Conservation (phyloP, 108 stramenopile species). For the Epithemia pelagica region DNA sequence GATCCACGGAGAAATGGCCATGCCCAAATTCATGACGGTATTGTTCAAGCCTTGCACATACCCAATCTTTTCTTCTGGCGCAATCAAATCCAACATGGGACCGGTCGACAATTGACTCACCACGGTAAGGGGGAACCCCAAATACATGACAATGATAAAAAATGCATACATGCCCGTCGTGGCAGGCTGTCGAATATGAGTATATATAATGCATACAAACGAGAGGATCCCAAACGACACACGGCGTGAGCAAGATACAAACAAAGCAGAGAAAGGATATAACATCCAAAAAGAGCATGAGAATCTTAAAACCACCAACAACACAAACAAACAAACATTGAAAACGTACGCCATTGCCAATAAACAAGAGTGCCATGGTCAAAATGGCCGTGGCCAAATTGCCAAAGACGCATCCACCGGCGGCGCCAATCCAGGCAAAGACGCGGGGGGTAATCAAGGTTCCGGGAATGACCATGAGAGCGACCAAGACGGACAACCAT, state of each 20-base stretch:
- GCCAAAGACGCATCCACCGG: slow-evolving; percentile 44
- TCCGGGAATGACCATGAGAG: slow-evolving; percentile 37
- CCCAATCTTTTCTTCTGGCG: slow-evolving; percentile 38
- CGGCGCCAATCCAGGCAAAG: slow-evolving; percentile 32
- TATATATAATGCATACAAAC: not conserved
- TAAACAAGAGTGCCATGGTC: slow-evolving; percentile 26
- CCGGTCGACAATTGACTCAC: slow-evolving; percentile 47
- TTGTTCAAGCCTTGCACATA: slow-evolving; percentile 49
- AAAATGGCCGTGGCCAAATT: slow-evolving; percentile 36
- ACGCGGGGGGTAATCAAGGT: slow-evolving; percentile 34
- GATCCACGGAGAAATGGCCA: slow-evolving; percentile 46
- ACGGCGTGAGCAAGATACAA: too few species aligned
- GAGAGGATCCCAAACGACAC: too few species aligned
- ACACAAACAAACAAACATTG: too few species aligned
- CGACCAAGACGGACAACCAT: slow-evolving; percentile 43
- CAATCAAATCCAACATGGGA: slow-evolving; percentile 45
- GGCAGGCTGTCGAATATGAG: slow-evolving; percentile 5
- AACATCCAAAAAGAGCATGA: not conserved
- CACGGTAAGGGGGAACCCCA: slow-evolving; percentile 46
- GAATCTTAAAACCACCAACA: too few species aligned
- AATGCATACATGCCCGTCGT: slow-evolving; percentile 26
- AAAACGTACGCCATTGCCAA: slow-evolving; percentile 25
- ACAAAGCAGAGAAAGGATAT: too few species aligned
- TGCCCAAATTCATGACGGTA: slow-evolving; percentile 45
- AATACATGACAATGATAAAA: slow-evolving; percentile 43